phyloP scores from a whole-genome alignment of 2,329 filamentous ascomycete species.

The Aschersonia sp. region DNA sequence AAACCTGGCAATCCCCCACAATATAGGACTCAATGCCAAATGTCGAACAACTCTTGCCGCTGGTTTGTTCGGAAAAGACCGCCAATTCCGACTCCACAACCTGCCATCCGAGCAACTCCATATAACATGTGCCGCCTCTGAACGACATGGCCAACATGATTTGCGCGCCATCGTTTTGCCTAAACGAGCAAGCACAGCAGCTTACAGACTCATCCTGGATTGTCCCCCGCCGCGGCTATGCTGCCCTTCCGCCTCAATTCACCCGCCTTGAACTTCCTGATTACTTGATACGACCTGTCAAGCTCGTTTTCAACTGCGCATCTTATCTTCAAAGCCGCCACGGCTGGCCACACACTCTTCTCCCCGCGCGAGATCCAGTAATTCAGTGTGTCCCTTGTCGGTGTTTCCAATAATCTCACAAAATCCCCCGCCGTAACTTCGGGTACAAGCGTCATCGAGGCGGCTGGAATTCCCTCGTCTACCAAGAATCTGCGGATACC shows the following conservation, averaged over 20 bases:
- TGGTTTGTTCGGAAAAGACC: too few relatives aligned
- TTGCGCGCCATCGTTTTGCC: background rate
- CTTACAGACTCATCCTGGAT: background rate
- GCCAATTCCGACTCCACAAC: too few relatives aligned
- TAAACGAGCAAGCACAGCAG: too few relatives aligned
- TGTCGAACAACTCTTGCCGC: too few relatives aligned
- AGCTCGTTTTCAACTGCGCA: constrained; percentile 80
- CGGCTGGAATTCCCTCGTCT: constrained; percentile 67
- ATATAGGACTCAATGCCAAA: too few relatives aligned
- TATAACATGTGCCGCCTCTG: background rate
- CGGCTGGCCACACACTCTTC: constrained; percentile 78
- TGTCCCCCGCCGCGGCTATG: constrained; percentile 15
- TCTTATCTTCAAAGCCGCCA: constrained; percentile 66
- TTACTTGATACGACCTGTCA: constrained; percentile 70
- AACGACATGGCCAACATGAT: background rate
- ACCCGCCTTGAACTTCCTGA: constrained; percentile 46
- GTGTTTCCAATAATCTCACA: constrained; percentile 65
- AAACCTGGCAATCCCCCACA: too few relatives aligned
- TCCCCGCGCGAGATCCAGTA: constrained; percentile 83
- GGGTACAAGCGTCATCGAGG: constrained; percentile 69
- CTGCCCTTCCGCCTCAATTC: constrained; percentile 31
- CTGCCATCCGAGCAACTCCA: too few relatives aligned
- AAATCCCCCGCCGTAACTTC: constrained; percentile 63
- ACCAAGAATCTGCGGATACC: constrained; percentile 63
- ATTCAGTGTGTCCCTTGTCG: constrained; percentile 58